phyloP scores from a whole-genome alignment of 2,329 filamentous ascomycete genomes.

The Hypoxylon sp. region DNA sequence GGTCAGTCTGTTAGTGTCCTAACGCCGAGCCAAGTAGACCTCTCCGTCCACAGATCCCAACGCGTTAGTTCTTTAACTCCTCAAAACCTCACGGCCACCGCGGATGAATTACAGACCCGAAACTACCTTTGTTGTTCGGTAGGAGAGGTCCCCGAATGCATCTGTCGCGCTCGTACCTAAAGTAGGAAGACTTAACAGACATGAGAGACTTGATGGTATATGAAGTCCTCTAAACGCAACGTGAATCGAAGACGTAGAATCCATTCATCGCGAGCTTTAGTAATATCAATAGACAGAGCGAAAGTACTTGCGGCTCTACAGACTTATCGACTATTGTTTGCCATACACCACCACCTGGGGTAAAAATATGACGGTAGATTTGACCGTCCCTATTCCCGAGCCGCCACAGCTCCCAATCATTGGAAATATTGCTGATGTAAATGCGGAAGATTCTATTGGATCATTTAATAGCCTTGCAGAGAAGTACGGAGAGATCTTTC shows the following conservation, averaged over 20 bases:
- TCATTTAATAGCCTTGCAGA: constrained; percentile 72
- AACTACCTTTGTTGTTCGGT: background rate
- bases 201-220: background rate
- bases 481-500: constrained; percentile 34
- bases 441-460: constrained; percentile 67
- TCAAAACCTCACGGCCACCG: background rate
- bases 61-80: background rate
- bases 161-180: background rate
- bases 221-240: background rate
- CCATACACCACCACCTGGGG: background rate
- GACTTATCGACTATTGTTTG: background rate
- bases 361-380: constrained; percentile 19
- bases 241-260: background rate
- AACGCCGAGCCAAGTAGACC: background rate
- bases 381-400: constrained; percentile 28
- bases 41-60: background rate
- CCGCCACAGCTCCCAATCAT: constrained; percentile 70
- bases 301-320: background rate
- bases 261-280: background rate
- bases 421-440: constrained; percentile 75
- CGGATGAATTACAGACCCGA: constrained; percentile 19
- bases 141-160: background rate
- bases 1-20: background rate
- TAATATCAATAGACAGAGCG: background rate
- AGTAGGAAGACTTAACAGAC: background rate